Percentiles rank a stretch among this genome's conserved stretches.
These are phyloP conservation scores for Hypomyces perniciosus DNA, from an alignment of 2,329 filamentous ascomycete genomes.

Conservation along the genomic window DNA sequence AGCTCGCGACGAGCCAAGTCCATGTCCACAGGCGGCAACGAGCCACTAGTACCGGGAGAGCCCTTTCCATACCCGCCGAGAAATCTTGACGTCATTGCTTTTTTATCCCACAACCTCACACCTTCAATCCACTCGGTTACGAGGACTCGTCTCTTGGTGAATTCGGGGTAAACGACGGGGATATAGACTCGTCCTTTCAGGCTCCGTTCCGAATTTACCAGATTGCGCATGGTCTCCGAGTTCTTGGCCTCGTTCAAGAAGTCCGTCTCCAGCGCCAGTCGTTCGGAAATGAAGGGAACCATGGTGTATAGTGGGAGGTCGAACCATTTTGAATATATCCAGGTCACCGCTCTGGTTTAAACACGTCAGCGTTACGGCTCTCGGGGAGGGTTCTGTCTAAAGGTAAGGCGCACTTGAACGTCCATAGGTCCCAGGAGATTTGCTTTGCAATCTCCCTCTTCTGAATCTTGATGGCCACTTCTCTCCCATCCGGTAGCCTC, in stretches of 20 bases:
- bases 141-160: conserved; percentile 78
- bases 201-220: conserved; percentile 69
- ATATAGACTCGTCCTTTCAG: conserved; percentile 81
- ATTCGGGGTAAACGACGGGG: conserved; percentile 74
- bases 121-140: conserved; percentile 98
- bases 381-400: no score
- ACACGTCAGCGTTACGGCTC: not conserved
- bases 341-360: conserved; percentile 61
- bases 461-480: conserved; percentile 94
- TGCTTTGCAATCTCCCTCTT: conserved; percentile 90
- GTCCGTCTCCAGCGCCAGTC: conserved; percentile 89
- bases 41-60: conserved; percentile 68
- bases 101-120: conserved; percentile 85
- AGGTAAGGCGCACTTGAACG: conserved; percentile 66
- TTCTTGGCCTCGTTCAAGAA: conserved; percentile 90
- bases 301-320: conserved; percentile 88
- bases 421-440: conserved; percentile 91
- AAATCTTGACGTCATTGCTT: conserved; percentile 72
- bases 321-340: conserved; percentile 80
- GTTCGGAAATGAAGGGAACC: conserved; percentile 87
- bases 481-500: conserved; percentile 72
- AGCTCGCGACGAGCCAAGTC: conserved; percentile 39
- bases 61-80: conserved; percentile 68
- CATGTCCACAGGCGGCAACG: conserved; percentile 49
- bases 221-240: conserved; percentile 71